Percentiles rank a stretch among this genome's conserved stretches.
Conservation (phyloP, 2,329 filamentous ascomycete genomes). For the Pezicula neosporulosa region DNA sequence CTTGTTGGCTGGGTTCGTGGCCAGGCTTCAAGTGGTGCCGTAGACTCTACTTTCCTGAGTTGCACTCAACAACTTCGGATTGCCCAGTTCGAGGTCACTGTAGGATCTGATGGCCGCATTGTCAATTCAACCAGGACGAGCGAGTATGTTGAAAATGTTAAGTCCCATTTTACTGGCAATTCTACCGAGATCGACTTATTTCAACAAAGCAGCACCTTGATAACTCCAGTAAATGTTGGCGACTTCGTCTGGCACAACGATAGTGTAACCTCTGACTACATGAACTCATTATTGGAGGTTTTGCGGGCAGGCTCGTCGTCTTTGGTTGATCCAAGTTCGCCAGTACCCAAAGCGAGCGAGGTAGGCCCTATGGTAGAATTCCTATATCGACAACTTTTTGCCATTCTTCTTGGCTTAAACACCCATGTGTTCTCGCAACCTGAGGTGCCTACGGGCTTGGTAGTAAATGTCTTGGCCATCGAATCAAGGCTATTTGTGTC, state of each 20-base stretch:
- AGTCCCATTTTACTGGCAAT: slow-evolving; percentile 3
- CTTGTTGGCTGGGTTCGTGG: slow-evolving; percentile 14
- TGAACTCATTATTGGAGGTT: slow-evolving; percentile 42
- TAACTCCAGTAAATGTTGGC: neutral
- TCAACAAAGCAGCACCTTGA: neutral
- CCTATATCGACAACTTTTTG: slow-evolving; percentile 36
- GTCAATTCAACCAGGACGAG: slow-evolving; percentile 10
- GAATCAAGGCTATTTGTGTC: slow-evolving; percentile 48
- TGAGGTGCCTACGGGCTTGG: neutral
- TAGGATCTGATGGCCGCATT: slow-evolving; percentile 30
- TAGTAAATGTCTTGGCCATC: neutral
- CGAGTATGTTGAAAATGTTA: slow-evolving; percentile 1
- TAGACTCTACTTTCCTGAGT: slow-evolving; percentile 22
- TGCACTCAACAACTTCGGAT: slow-evolving; percentile 32
- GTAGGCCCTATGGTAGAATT: slow-evolving; percentile 19
- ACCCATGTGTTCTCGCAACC: slow-evolving; percentile 32
- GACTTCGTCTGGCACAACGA: slow-evolving; percentile 43
- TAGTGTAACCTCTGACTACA: slow-evolving; percentile 37
- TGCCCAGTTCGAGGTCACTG: slow-evolving; percentile 30
- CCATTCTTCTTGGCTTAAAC: slow-evolving; percentile 40
- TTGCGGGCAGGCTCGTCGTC: slow-evolving; percentile 27
- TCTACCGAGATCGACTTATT: neutral
- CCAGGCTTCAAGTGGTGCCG: neutral
- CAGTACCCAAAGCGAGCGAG: slow-evolving; percentile 28
- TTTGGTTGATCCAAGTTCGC: slow-evolving; percentile 31